Conservation (phyloP, 352 stramenopile genomes). For the Globisporangium ultimum region DNA sequence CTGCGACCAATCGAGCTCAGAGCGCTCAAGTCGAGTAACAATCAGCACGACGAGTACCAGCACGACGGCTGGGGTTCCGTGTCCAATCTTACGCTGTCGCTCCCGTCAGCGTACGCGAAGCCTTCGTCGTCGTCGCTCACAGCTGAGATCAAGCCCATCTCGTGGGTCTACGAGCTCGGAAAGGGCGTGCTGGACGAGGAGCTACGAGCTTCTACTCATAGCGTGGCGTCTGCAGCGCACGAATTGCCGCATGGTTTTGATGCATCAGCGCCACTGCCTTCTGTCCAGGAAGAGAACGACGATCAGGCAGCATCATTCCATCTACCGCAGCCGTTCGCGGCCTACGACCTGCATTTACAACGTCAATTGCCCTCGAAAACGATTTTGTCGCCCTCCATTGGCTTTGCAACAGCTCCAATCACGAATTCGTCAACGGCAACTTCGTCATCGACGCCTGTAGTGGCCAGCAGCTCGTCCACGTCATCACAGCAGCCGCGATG, state of each 20-base stretch:
- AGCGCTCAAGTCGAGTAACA: slow-evolving; percentile 15
- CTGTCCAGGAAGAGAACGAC: slow-evolving; percentile 22
- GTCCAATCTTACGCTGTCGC: not conserved
- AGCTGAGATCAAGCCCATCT: slow-evolving; percentile 57
- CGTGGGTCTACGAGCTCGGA: slow-evolving; percentile 48
- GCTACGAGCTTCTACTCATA: slow-evolving; percentile 1
- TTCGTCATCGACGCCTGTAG: not conserved
- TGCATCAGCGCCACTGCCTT: slow-evolving; percentile 9
- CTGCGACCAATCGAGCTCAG: slow-evolving; percentile 20
- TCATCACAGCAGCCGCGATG: slow-evolving; percentile 15
- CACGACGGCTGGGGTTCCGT: not conserved
- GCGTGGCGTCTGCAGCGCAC: not conserved
- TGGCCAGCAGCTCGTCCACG: not conserved
- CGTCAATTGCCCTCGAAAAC: slow-evolving; percentile 22
- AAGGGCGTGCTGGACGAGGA: slow-evolving; percentile 32
- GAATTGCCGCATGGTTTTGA: not conserved
- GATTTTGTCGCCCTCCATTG: not conserved
- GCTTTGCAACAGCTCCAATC: too few species aligned
- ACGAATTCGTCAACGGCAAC: not conserved
- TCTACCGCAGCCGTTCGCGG: not conserved
- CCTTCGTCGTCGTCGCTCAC: slow-evolving; percentile 28
- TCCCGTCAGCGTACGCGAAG: slow-evolving; percentile 4
- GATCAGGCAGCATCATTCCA: slow-evolving; percentile 16
- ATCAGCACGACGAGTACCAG: slow-evolving; percentile 28
- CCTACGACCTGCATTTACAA: slow-evolving; percentile 13